Evolutionary conservation across 2,329 filamentous ascomycete genomes (phyloP), one percentile per base, ranked within the genome.

Genomic region (Penicillium freii): DNA sequence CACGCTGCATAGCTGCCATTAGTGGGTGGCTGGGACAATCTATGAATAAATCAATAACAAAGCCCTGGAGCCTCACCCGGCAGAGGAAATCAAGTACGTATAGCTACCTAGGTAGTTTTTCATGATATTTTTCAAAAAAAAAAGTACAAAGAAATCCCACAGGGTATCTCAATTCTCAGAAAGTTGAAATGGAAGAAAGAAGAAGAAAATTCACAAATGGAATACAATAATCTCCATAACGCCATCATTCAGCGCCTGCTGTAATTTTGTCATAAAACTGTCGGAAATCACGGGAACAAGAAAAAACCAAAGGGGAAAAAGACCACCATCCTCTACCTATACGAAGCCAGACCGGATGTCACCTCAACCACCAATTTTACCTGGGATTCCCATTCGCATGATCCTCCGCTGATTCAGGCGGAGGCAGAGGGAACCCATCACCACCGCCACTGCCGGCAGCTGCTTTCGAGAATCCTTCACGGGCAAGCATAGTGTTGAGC

Each of bases 401-500:
- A 23, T 62, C 69, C 5, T 69, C 68, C 3, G 67, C 63, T 7
- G 61, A 58, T 15, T 76, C 72, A 6, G 67, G 62, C 21, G 72
- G 67, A 10, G 74, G 73, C 31, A 77, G 63, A 23, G 75, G 75
- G 44, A 77, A 77, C 5, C 71, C 72, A 58, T 77, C 75, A n/a
- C 73, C 72, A n/a, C 74, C 68, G 1, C 72, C 69, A 2, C 73
- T 73, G 4, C 69, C 66, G 5, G 82, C 79, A 43, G 85, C 82
- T 4, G 84, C 77, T 65, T 85, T 83, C n/a, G 81, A 80, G 71
- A 97, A 97, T 63, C 90, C 89, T 65, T 90, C 87, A 45, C 91
- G 84, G 0, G 92, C 92, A 57, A 96, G 88, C 75, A 91, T 87
- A 63, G 93, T 94, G 71, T 97, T 97, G 63, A 96, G 81, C 73